Evolutionary conservation across 768 basidiomycete genomes (phyloP), one percentile per base, ranked within the genome.

Genomic region (Termitomyces sp.): DNA sequence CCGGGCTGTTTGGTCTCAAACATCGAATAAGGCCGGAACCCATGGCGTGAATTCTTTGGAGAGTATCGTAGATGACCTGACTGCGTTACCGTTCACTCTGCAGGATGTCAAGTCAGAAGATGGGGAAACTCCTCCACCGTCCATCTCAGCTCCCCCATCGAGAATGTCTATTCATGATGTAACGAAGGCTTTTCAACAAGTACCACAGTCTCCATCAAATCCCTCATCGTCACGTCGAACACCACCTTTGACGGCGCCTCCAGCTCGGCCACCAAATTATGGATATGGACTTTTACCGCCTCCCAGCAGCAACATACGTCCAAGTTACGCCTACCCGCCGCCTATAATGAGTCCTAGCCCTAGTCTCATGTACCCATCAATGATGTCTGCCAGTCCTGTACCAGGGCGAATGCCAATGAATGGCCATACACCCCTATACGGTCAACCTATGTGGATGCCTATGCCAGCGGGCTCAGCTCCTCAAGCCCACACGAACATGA

Each of bases 41-140:
- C 82, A 86, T 58, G 76, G 83, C 9, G 79, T 88, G 24, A 95
- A 95, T 70, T 94, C 92, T 2, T 73, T 95, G 58, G 87, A 92
- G 67, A 88, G 86, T 18, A 91, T 95, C 57, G 84, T 85, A 30
- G 91, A 93, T 67, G 93, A 95, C 66, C 76, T 92, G 57, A 87
- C 88, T 33, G 78, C 86, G 24, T 75, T 94, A 33, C 91, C 91
- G 12, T 90, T 90, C 71, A 87, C 88, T 6, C 69, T 93, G 36
- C 91, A 89, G 67, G 92, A 94, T 57, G 87, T 92, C 54, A 93
- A 93, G 69, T 89, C 90, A 12, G 91, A 93, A 68, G 90, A 89
- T 64, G 91, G 89, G 20, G 87, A 85, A 69, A 90, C 89, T 2
- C 88, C 90, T 2, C 89, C 89, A 15, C 85, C 88, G 24, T 72